Conservation (phyloP, 108 stramenopile genomes). For the Conticribra guillardii region DNA sequence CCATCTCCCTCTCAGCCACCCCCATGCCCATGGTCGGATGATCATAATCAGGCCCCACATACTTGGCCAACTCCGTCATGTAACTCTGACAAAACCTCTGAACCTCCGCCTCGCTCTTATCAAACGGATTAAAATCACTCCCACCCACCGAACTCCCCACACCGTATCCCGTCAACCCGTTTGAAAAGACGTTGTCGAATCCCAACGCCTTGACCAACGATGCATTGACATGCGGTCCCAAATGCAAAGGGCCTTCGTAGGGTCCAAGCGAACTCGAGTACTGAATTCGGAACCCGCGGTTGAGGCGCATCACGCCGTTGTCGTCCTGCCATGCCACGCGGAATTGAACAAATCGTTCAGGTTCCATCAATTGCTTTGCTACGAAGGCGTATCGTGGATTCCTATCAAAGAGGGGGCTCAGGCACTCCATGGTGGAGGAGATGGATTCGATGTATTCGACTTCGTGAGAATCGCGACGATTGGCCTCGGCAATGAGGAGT, state of each 20-base stretch:
- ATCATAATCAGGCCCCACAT: conserved; percentile 94
- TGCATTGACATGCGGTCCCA: conserved; percentile 83
- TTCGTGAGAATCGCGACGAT: conserved; percentile 90
- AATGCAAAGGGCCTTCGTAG: conserved; percentile 93
- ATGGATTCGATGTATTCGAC: conserved; percentile 85
- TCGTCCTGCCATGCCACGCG: conserved; percentile 93
- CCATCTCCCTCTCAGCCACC: conserved; percentile 89
- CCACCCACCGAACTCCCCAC: conserved; percentile 95
- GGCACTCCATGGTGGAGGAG: conserved; percentile 67
- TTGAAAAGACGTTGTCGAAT: conserved; percentile 89
- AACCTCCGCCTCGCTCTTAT: conserved; percentile 95
- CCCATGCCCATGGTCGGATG: conserved; percentile 94
- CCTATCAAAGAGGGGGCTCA: conserved; percentile 94
- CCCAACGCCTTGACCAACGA: conserved; percentile 77
- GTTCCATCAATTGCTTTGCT: conserved; percentile 93
- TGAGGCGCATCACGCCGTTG: conserved; percentile 76
- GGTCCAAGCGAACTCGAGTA: conserved; percentile 92
- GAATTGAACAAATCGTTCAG: conserved; percentile 89
- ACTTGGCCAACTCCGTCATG: conserved; percentile 96
- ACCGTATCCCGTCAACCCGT: conserved; percentile 89
- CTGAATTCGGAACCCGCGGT: conserved; percentile 90
- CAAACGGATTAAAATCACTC: conserved; percentile 93
- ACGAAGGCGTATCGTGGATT: conserved; percentile 96
- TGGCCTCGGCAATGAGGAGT: conserved; percentile 84
- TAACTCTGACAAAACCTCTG: conserved; percentile 98